Percentiles rank a stretch among this genome's conserved stretches.
phyloP scores from a whole-genome alignment of 176 grass and related monocot genomes.

The Coix lacrymajobi region DNA sequence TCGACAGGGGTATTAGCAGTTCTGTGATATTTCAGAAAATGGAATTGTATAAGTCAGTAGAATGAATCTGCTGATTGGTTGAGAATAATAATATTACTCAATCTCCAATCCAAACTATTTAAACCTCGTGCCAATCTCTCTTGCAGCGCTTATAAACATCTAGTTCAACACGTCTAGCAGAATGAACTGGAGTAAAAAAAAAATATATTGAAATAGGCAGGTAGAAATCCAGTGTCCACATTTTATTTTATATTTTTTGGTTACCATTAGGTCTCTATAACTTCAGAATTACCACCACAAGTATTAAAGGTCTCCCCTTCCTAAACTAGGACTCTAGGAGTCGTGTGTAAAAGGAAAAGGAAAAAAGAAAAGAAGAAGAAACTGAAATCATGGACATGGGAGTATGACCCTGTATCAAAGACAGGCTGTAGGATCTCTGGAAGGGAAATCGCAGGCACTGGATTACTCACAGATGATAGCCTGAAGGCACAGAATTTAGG shows the following conservation, averaged over 20 bases:
- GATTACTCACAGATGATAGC: constrained; percentile 42
- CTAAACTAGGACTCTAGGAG: neutral
- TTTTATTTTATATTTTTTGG: neutral
- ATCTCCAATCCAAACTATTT: neutral
- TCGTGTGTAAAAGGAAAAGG: neutral
- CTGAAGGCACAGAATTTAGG: constrained; percentile 53
- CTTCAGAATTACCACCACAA: neutral
- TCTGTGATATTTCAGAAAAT: neutral
- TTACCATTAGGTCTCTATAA: neutral
- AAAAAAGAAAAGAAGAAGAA: neutral
- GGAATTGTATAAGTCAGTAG: neutral
- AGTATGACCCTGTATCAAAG: neutral
- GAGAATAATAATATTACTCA: neutral
- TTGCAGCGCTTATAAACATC: neutral
- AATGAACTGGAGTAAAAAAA: neutral
- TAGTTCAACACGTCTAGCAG: neutral
- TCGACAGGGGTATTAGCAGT: neutral
- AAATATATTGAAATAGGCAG: neutral
- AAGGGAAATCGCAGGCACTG: neutral
- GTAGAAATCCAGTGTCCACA: neutral
- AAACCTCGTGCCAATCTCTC: neutral
- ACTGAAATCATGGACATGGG: neutral
- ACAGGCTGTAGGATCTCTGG: neutral
- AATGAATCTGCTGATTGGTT: neutral
- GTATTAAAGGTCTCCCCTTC: neutral